A percentile compares a stretch with the other conserved stretches of the same genome.
Conservation (phyloP, 331 rosid species). For the Saraca asoca region DNA sequence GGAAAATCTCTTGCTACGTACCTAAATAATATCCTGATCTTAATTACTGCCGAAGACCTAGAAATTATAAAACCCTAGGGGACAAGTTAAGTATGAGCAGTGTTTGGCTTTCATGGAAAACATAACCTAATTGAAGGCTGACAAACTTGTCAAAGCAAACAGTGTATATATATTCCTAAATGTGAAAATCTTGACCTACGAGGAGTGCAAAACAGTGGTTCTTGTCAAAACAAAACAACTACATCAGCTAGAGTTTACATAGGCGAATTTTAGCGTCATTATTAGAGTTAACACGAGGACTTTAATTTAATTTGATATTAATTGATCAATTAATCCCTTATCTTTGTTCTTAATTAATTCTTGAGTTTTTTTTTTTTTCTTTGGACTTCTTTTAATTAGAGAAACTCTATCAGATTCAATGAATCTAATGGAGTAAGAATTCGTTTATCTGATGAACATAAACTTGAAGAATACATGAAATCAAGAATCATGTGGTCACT, state of each 20-base stretch:
- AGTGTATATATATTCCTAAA: constrained; percentile 31
- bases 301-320: too few species aligned
- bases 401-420: too few species aligned
- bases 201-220: constrained; percentile 34
- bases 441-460: too few species aligned
- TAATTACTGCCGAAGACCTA: background rate
- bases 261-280: constrained; percentile 10
- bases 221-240: constrained; percentile 16
- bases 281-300: background rate
- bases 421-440: too few species aligned
- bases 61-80: constrained; percentile 38
- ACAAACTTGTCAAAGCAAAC: constrained; percentile 46
- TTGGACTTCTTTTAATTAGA: too few species aligned
- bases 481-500: too few species aligned
- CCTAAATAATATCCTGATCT: too few species aligned
- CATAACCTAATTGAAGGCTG: constrained; percentile 15
- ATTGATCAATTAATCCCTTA: too few species aligned
- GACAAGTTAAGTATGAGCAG: constrained; percentile 26
- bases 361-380: too few species aligned
- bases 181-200: constrained; percentile 52
- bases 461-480: too few species aligned
- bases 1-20: too few species aligned
- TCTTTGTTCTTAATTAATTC: too few species aligned
- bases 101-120: constrained; percentile 33
- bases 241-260: background rate